A percentile compares a stretch with the other conserved stretches of the same genome.
Evolutionary conservation across 306 rosid genomes (phyloP).

Genomic region (Inga leiocalycina): DNA sequence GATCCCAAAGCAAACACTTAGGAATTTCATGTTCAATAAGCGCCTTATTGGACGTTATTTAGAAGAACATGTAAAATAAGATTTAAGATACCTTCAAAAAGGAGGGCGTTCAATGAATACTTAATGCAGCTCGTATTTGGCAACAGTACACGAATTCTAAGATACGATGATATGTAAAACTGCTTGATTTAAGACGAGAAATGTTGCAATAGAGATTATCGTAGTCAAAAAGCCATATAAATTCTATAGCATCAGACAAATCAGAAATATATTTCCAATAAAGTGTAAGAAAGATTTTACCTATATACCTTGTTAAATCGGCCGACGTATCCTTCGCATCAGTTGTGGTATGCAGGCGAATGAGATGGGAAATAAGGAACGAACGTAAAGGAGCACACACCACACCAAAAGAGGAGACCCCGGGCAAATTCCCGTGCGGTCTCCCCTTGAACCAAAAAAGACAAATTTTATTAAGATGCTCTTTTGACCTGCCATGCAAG

Average conservation of each 20-base stretch:
- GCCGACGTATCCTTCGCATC: conserved; percentile 13
- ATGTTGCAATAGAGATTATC: background rate
- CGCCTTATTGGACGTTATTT: background rate
- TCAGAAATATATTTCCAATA: background rate
- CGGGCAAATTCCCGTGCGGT: conserved; percentile 86
- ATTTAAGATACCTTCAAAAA: background rate
- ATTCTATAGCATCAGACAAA: too few relatives aligned
- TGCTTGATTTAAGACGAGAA: background rate
- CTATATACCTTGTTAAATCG: conserved; percentile 35
- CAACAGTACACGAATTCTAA: background rate
- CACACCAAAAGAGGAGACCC: conserved; percentile 62
- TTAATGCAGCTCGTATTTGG: background rate
- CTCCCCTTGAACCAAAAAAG: conserved; percentile 56
- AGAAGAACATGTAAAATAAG: background rate
- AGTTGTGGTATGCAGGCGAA: conserved; percentile 1
- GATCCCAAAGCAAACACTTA: background rate
- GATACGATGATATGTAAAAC: background rate
- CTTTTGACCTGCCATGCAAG: conserved; percentile 94
- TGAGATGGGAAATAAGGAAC: background rate
- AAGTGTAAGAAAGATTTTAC: background rate
- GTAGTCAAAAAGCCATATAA: too few relatives aligned
- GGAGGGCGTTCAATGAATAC: background rate
- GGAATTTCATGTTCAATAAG: background rate
- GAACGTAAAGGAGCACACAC: conserved; percentile 49
- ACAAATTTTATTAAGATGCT: conserved; percentile 51